These are phyloP conservation scores for Psophocarpus tetragonolobus DNA, from an alignment of 306 rosid genomes.

Conservation along the genomic window DNA sequence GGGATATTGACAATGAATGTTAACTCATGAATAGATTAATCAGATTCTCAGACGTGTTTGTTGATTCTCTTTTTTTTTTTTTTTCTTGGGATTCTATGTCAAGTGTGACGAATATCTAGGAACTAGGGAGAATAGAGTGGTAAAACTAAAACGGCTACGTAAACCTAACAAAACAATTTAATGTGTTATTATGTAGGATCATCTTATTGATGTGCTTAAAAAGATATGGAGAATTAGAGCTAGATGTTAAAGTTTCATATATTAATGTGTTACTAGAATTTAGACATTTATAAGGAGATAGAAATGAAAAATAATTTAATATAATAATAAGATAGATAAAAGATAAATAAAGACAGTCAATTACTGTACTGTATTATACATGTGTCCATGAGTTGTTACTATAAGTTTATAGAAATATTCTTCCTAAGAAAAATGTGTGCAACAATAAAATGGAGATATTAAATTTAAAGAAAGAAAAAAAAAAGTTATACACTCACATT, in stretches of 20 bases:
- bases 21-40: neutral
- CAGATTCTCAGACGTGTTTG: neutral
- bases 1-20: slow-evolving; percentile 40
- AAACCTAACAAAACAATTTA: slow-evolving; percentile 4
- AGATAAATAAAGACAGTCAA: no score
- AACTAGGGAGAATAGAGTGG: neutral
- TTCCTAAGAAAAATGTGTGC: neutral
- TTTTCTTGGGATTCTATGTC: neutral
- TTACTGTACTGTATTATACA: no score
- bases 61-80: neutral
- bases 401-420: neutral
- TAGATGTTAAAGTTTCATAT: neutral
- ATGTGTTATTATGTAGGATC: neutral
- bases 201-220: neutral
- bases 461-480: neutral
- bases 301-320: neutral
- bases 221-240: no score
- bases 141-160: neutral
- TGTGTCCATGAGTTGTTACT: neutral
- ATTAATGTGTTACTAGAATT: neutral
- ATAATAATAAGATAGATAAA: neutral
- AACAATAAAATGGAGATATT: neutral
- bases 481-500: no score
- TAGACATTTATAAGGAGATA: neutral
- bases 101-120: slow-evolving; percentile 20